Percentiles rank a stretch among this genome's conserved stretches.
These are phyloP conservation scores for Xerocomus nothofagi DNA, from an alignment of 1,284 basidiomycete genomes.

Conservation along the genomic window DNA sequence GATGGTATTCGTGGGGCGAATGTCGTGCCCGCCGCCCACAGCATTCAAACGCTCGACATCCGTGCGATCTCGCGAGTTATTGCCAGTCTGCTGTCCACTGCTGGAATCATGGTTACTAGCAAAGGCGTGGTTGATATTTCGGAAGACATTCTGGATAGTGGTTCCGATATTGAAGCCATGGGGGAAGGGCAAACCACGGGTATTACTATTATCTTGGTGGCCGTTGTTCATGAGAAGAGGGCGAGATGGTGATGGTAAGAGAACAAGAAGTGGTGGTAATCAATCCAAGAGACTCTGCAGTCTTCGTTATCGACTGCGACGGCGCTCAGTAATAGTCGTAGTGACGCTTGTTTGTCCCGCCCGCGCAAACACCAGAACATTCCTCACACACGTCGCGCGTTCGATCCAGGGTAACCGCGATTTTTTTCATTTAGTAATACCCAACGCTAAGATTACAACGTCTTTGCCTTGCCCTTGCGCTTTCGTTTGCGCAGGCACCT, in stretches of 20 bases:
- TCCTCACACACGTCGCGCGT: constrained; percentile 15
- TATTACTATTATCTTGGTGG: constrained; percentile 8
- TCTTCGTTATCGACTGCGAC: neutral
- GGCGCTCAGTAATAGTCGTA: neutral
- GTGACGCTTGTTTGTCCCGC: constrained; percentile 26
- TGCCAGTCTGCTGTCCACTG: neutral
- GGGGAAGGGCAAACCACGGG: constrained; percentile 17
- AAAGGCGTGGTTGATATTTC: constrained; percentile 36
- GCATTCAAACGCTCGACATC: constrained; percentile 4
- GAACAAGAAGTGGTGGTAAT: constrained; percentile 21
- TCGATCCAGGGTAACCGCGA: constrained; percentile 12
- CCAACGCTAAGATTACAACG: constrained; percentile 25
- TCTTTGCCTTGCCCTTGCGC: constrained; percentile 38
- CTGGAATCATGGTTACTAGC: constrained; percentile 6
- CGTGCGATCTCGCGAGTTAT: neutral
- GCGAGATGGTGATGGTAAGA: constrained; percentile 22
- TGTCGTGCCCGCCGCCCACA: neutral
- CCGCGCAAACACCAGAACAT: constrained; percentile 35
- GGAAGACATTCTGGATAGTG: constrained; percentile 31
- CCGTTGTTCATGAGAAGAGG: constrained; percentile 24
- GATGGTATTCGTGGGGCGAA: constrained; percentile 4
- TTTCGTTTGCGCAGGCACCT: constrained; percentile 46
- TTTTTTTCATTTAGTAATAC: neutral
- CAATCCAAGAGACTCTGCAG: neutral
- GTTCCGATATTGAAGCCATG: constrained; percentile 29